These are phyloP conservation scores for Phalaenopsis hybrid DNA, from an alignment of 116 monocot species.

Conservation along the genomic window DNA sequence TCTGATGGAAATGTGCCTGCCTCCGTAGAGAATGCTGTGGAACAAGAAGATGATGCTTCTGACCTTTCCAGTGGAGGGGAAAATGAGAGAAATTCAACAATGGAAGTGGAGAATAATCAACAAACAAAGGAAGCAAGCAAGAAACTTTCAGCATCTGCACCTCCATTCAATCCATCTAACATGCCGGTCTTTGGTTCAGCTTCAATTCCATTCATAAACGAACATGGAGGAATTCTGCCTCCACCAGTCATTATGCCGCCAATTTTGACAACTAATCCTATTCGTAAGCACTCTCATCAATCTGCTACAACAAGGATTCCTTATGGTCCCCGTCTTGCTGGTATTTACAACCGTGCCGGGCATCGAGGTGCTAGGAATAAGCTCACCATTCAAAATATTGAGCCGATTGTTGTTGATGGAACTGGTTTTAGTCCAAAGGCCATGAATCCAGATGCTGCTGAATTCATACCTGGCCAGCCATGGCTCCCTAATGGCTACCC, in stretches of 20 bases:
- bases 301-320: constrained; percentile 86
- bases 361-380: constrained; percentile 55
- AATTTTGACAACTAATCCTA: constrained; percentile 44
- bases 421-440: constrained; percentile 20
- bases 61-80: constrained; percentile 38
- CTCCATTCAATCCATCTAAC: constrained; percentile 69
- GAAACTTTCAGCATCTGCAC: constrained; percentile 87
- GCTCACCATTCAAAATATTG: constrained; percentile 35
- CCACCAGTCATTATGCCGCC: constrained; percentile 64
- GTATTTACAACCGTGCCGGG: constrained; percentile 61
- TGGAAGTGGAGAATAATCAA: constrained; percentile 30
- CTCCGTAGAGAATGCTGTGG: constrained; percentile 14
- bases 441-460: constrained; percentile 87
- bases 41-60: constrained; percentile 19
- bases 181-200: constrained; percentile 63
- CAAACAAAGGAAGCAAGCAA: constrained; percentile 33
- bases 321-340: constrained; percentile 80
- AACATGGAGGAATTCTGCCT: constrained; percentile 65
- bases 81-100: constrained; percentile 27
- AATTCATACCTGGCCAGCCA: constrained; percentile 71
- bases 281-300: constrained; percentile 72
- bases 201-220: constrained; percentile 31
- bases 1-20: constrained; percentile 12
- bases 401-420: constrained; percentile 7
- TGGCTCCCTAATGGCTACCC: constrained; percentile 49